Base-by-base conservation (phyloP, 1,284 basidiomycete species). In the Afroboletus lepidellus region DNA sequence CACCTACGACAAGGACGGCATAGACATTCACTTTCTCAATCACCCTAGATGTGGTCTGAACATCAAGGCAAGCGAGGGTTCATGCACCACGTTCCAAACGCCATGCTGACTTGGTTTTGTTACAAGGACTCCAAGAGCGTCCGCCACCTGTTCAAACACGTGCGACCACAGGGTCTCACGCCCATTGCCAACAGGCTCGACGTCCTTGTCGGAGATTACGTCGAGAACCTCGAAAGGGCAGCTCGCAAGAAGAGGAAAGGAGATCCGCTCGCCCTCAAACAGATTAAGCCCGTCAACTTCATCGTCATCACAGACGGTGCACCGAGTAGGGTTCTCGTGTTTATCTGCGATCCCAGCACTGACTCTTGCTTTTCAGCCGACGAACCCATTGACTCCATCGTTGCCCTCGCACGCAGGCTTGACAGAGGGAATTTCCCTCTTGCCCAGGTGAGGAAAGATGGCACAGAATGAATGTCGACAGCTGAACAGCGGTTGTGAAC, bases 301-400 rank as follows among this genome's bases (percentile, higher is more conserved):
- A 77, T 87, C 24, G 65, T 86, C 23, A 73, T 87, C 45, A 86
- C 84, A 0, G 84, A 87, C 57, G 84, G 85, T 13, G 73, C 67
- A 18, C 75, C 81, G 3, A 78, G 82, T 83, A 57, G 54, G 79
- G 62, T 25, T 42, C 32, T 20, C 23, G 23, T 20, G 21, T 42
- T 37, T 15, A 23, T 8, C 0, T 32, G 3, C 5, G 24, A 37
- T 5, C 12, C 12, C 38, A 3, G 9, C n/a, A 32, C 34, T 2
- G 32, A 52, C 32, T 7, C n/a, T 9, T 16, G 8, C 12, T 5
- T 51, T 46, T 27, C 47, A 79, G 77, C 75, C 20, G 80, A 83
- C 59, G 79, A 81, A 60, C 77, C 77, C 1, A 69, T 75, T 45
- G 67, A 69, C 48, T 77, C 77, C 5, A 81, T 84, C 25, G 72